Evolutionary conservation across 2,329 filamentous ascomycete genomes (phyloP), one percentile per base, ranked within the genome.

Genomic region (Trichoderma atroviride): DNA sequence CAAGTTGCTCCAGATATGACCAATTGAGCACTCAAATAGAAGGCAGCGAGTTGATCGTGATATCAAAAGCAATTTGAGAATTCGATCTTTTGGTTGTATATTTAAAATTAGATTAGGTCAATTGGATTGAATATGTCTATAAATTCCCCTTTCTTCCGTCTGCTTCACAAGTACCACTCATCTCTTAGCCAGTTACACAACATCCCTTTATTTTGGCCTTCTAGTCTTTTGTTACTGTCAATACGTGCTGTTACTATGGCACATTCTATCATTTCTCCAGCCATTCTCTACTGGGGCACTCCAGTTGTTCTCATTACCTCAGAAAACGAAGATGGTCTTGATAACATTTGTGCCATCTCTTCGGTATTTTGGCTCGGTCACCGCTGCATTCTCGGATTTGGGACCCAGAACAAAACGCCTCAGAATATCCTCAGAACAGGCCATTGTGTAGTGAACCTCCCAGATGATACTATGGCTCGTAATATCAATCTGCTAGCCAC

Each of bases 341-440:
- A 72, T 71, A 84, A 84, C 71, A 79, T 84, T 56, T 76, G 74
- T 10, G 78, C 82, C 11, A 83, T 83, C 70, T 83, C 82, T 11
- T 83, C 81, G 6, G 81, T 79, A 24, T 84, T 77, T 74, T 84
- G 81, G 82, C 78, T 84, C 14, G 79, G 79, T 3, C 74, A 81
- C 70, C 78, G 78, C 19, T 83, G 81, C 74, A 74, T 84, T 73
- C 78, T 84, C 6, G 83, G 82, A 2, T 75, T 84, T 3, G 75
- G 50, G 5, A 74, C 77, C 11, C 71, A 69, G 16, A 77, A 76
- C 50, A 77, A 82, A 68, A 83, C 82, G 0, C 77, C 81, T 0
- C 62, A 75, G 11, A 83, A 83, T 70, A 74, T 83, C 13, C 71
- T 80, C 6, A 79, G 81, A n/a, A 82, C 79, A 7, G 78, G 77